Conservation (phyloP, 768 basidiomycete species). For the Naganishia kalamii region DNA sequence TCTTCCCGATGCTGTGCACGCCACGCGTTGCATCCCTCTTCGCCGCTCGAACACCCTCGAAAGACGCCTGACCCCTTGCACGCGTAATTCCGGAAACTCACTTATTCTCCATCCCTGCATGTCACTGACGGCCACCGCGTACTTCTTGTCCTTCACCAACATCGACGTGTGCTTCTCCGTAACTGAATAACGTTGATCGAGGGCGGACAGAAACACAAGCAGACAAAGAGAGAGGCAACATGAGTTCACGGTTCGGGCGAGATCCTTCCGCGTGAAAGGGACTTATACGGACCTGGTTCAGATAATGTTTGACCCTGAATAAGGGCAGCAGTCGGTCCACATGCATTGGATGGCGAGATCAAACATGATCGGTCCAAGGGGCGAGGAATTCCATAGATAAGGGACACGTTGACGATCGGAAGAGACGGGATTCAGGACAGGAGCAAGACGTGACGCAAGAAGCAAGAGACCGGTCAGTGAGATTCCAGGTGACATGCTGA, state of each 20-base stretch:
- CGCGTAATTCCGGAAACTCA: conserved; percentile 52
- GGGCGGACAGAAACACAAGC: background rate
- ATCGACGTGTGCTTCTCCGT: conserved; percentile 67
- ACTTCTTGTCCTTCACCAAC: conserved; percentile 40
- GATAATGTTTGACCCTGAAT: conserved; percentile 45
- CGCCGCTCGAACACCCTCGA: background rate
- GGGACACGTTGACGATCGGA: background rate
- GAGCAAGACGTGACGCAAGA: background rate
- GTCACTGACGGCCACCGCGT: conserved; percentile 71
- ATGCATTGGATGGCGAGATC: too few relatives aligned
- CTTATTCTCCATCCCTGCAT: conserved; percentile 99
- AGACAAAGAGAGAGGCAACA: background rate
- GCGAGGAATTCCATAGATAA: background rate
- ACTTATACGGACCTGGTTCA: conserved; percentile 36
- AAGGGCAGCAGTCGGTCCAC: background rate
- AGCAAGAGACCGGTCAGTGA: background rate
- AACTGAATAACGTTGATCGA: conserved; percentile 49
- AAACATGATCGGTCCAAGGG: background rate
- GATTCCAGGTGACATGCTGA: background rate
- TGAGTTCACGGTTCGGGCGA: background rate
- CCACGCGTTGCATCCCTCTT: too few relatives aligned
- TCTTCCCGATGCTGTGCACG: too few relatives aligned
- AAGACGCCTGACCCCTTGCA: background rate
- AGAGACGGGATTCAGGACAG: background rate
- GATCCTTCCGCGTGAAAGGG: background rate